Evolutionary conservation across 331 rosid genomes (phyloP), one percentile per base, ranked within the genome.

Genomic region (Spiraea crenata): DNA sequence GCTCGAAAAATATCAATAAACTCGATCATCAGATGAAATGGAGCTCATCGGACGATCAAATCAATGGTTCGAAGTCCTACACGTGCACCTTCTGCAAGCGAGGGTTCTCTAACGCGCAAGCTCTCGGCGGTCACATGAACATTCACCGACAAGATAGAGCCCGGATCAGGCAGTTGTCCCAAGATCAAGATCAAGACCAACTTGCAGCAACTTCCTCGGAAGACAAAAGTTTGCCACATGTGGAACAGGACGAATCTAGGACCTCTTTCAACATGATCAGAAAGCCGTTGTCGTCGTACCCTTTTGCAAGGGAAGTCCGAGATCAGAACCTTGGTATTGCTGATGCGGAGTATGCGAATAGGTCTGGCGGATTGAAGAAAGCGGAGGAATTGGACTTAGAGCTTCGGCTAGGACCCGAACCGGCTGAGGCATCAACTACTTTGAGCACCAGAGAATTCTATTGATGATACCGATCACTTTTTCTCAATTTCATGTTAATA

Each of bases 41-140:
- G 89, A 49, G 44, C 37, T 70, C 54, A 49, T 12, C 84, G 15
- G 82, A 84, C 13, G 87, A 82, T 39, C 73, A 75, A 41, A 63
- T 19, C 67, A 80, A 69, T 61, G 80, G 75, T 45, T 39, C 34
- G 0, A 82, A 77, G 67, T 83, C 85, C 2, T 90, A 84, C 52
- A 78, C 79, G 25, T 90, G 96, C 78, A 49, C 73, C 9, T 88
- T 88, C 73, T 90, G 97, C 83, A 67, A 66, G 75, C 84, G 84
- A 75, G 92, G 90, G 0, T 90, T 90, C 67, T 83, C 92, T 31
- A 88, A 87, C 67, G 97, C 97, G 25, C 97, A 90, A 25, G 97
- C 97, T 20, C 85, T 90, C 10, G 95, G 95, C 13, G 96, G 93
- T 48, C 96, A 90, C 77, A 90, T 90, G 96, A 90, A 90, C 57